Evolutionary conservation across 2,329 filamentous ascomycete genomes (phyloP).

Genomic region (Calcarisporium arbuscula): DNA sequence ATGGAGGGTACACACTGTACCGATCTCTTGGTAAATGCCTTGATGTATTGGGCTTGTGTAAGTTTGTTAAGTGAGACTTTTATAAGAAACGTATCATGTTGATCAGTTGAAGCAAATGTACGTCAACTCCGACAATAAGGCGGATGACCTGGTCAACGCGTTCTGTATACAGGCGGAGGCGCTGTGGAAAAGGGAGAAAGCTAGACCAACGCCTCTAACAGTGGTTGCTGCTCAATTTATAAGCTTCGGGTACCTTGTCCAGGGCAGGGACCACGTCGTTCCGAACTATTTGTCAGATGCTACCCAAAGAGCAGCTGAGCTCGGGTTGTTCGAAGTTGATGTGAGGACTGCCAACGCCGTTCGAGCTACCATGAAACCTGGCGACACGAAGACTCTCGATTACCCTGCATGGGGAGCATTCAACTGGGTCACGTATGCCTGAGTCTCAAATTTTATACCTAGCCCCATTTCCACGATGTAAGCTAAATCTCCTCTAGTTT

Average conservation of each 20-base stretch:
- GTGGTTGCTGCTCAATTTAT: conserved; percentile 26
- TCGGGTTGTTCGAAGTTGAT: conserved; percentile 22
- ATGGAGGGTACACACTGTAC: conserved; percentile 19
- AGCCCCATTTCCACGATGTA: neutral
- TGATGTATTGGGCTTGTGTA: conserved; percentile 29
- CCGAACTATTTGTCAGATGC: conserved; percentile 22
- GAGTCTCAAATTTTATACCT: neutral
- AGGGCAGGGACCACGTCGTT: conserved; percentile 27
- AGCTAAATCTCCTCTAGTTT: no score
- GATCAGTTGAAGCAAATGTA: conserved; percentile 28
- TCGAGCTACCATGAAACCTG: conserved; percentile 10
- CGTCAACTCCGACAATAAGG: conserved; percentile 19
- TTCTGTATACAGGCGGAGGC: conserved; percentile 23
- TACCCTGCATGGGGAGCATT: conserved; percentile 26
- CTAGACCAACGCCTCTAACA: conserved; percentile 15
- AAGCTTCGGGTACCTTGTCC: conserved; percentile 25
- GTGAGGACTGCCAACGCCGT: conserved; percentile 1
- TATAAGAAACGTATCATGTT: conserved; percentile 1
- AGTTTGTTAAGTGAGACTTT: conserved; percentile 10
- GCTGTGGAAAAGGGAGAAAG: conserved; percentile 15
- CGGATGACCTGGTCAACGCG: conserved; percentile 9
- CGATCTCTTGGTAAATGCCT: conserved; percentile 23
- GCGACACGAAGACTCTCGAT: no score
- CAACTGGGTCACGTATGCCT: conserved; percentile 31
- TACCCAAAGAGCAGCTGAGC: conserved; percentile 20